Evolutionary conservation across 306 rosid genomes (phyloP), one percentile per base, ranked within the genome.

Genomic region (Astragalus glycyphyllos): DNA sequence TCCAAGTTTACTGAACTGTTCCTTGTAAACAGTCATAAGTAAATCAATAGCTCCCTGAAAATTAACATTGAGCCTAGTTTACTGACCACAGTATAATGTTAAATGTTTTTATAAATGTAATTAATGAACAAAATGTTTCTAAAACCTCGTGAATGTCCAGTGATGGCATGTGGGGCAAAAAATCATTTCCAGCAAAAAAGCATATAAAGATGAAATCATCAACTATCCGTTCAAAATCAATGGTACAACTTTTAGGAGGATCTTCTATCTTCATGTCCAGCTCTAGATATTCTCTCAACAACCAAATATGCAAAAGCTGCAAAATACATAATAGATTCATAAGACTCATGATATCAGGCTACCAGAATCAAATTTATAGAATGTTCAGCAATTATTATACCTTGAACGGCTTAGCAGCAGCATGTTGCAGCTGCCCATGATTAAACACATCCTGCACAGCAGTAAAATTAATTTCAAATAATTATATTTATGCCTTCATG

Each of bases 201-300:
- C 84, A 84, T 16, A 89, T 77, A 72, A 86, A 83, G 59, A 89
- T 62, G 23, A 89, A 84, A 37, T 86, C 92, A 53, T 89, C 92
- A 38, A 89, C n/a, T 8, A 79, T 74, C 26, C 86, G 6, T 69
- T 89, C 96, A 44, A 77, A 58, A 5, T 89, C 91, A 10, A 72
- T 7, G 54, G 16, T 55, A 31, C 26, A 3, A 32, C 59, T 54
- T 48, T 76, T 64, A 0, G 88, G 86, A 15, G 77, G 86, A 62
- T 81, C 81, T 54, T 41, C 12, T 6, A 86, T 77, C 74, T 65
- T 58, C 85, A 89, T 35, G 45, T 89, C 89, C 1, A 71, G n/a
- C 53, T 83, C 85, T 38, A 89, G 72, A 62, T 83, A 89, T 12
- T 89, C 90, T 63, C 92, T 71, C 84, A 86, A 58, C 16, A 85